phyloP scores from a whole-genome alignment of 345 rosid species.

The Arabis alpina region DNA sequence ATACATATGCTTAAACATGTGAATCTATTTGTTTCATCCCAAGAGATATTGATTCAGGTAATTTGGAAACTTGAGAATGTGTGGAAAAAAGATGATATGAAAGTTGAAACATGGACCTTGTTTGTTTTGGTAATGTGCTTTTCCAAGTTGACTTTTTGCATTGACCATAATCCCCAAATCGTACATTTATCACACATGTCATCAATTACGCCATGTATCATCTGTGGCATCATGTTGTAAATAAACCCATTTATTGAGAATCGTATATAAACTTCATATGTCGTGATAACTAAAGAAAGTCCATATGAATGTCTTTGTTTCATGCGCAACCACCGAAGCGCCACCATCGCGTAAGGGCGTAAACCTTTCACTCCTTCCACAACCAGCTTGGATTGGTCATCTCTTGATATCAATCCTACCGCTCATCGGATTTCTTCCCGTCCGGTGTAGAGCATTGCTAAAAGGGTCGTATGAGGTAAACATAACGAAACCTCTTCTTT shows the following conservation, averaged over 20 bases:
- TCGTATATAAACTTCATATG: background rate
- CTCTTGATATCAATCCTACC: too few relatives aligned
- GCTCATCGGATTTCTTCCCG: too few relatives aligned
- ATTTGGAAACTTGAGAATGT: constrained; percentile 27
- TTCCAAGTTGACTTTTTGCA: constrained; percentile 40
- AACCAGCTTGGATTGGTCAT: too few relatives aligned
- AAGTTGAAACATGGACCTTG: constrained; percentile 32
- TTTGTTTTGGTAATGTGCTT: constrained; percentile 36
- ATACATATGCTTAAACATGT: background rate
- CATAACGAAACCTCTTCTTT: too few relatives aligned
- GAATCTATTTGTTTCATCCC: constrained; percentile 18
- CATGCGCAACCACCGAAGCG: too few relatives aligned
- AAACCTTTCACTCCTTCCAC: too few relatives aligned
- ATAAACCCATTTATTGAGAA: constrained; percentile 4
- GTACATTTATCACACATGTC: constrained; percentile 33
- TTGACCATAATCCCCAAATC: constrained; percentile 28
- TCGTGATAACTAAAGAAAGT: background rate
- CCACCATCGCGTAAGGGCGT: too few relatives aligned
- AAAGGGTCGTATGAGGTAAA: too few relatives aligned
- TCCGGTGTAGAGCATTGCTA: too few relatives aligned
- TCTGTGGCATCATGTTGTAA: constrained; percentile 22
- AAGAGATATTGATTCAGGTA: constrained; percentile 18
- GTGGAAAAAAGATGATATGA: constrained; percentile 9
- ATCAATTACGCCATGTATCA: constrained; percentile 16
- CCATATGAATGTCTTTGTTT: background rate